Percentiles rank a stretch among this genome's conserved stretches.
Conservation (phyloP, 2,329 filamentous ascomycete species). For the Fusarium aywerte region DNA sequence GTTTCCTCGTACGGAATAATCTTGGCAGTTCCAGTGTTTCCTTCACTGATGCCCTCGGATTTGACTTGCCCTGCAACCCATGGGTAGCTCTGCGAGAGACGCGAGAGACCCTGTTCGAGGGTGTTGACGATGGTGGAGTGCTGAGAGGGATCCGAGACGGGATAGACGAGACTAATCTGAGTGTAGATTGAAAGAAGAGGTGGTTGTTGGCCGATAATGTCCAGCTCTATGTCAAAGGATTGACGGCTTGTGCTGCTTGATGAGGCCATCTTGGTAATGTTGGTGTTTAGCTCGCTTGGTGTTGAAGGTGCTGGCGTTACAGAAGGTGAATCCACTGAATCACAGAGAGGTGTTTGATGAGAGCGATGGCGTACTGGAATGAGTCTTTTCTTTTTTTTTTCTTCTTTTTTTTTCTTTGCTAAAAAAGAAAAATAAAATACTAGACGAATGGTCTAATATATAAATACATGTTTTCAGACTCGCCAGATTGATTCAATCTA, state of each 20-base stretch:
- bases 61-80: slow-evolving; percentile 61
- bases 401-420: too few species aligned
- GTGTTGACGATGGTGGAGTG: slow-evolving; percentile 46
- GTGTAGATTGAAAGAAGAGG: slow-evolving; percentile 58
- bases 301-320: not conserved
- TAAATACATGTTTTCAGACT: not conserved
- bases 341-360: not conserved
- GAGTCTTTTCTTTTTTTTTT: not conserved
- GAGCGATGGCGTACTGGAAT: not conserved
- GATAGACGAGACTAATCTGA: slow-evolving; percentile 56
- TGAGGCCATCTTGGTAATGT: slow-evolving; percentile 6
- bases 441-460: not conserved
- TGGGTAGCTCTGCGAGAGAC: slow-evolving; percentile 55
- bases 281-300: not conserved
- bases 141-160: slow-evolving; percentile 38
- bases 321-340: not conserved
- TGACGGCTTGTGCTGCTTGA: not conserved
- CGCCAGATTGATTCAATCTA: not conserved
- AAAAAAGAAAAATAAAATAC: not conserved
- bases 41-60: slow-evolving; percentile 39
- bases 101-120: slow-evolving; percentile 52
- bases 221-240: slow-evolving; percentile 48
- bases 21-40: slow-evolving; percentile 51
- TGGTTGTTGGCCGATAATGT: slow-evolving; percentile 55
- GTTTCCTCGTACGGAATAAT: slow-evolving; percentile 51